Evolutionary conservation across 176 grass and related monocot genomes (phyloP).

Genomic region (Triticum aestivum): DNA sequence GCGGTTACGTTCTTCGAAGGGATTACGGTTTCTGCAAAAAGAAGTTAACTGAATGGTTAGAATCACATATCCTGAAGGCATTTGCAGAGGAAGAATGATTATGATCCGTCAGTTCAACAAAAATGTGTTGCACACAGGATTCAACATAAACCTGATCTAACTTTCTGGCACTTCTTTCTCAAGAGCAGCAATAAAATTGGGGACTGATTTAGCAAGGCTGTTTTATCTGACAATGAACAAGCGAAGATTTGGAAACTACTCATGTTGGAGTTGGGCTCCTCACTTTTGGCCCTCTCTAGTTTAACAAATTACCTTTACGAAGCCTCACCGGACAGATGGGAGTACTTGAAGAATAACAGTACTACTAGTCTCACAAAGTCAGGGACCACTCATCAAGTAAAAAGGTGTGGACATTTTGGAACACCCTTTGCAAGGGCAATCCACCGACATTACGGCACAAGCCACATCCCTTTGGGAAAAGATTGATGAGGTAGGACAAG

Average conservation of each 20-base stretch:
- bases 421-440: not conserved
- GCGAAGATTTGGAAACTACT: not conserved
- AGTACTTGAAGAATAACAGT: not conserved
- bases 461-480: slow-evolving; percentile 8
- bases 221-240: not conserved
- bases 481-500: slow-evolving; percentile 38
- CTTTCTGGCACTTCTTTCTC: no score
- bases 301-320: not conserved
- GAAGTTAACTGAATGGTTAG: not conserved
- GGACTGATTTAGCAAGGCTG: no score
- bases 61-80: not conserved
- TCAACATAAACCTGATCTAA: not conserved
- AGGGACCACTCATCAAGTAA: slow-evolving; percentile 6
- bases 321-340: not conserved
- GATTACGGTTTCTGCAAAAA: slow-evolving; percentile 1
- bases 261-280: not conserved
- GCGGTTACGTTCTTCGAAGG: not conserved
- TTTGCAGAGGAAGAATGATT: not conserved
- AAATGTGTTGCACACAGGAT: not conserved
- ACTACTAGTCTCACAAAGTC: not conserved
- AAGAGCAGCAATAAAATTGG: not conserved
- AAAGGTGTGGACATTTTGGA: not conserved
- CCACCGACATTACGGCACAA: not conserved
- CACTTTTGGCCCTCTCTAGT: not conserved
- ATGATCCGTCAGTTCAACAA: not conserved